phyloP scores from a whole-genome alignment of 2,329 filamentous ascomycete species.

The Fusarium concolor region DNA sequence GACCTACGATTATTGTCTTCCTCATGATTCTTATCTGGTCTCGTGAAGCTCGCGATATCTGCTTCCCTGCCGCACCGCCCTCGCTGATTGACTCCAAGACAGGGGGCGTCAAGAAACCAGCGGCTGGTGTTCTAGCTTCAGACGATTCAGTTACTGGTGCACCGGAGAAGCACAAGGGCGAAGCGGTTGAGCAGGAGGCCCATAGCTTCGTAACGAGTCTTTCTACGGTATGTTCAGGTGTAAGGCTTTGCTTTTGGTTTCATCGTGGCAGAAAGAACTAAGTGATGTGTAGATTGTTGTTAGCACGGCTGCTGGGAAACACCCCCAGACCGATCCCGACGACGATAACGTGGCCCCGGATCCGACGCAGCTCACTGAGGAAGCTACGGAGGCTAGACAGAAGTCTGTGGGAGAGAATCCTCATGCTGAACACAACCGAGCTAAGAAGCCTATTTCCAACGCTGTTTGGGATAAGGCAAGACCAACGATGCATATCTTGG shows the following conservation, averaged over 20 bases:
- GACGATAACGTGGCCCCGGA: conserved; percentile 67
- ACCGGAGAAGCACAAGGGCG: conserved; percentile 84
- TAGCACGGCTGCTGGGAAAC: conserved; percentile 80
- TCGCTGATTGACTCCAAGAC: conserved; percentile 76
- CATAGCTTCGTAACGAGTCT: conserved; percentile 83
- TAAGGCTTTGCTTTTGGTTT: conserved; percentile 33
- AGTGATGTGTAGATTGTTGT: conserved; percentile 67
- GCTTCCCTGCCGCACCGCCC: conserved; percentile 83
- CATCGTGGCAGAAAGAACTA: not conserved
- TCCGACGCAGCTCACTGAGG: conserved; percentile 52
- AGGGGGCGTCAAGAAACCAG: conserved; percentile 81
- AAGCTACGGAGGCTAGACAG: conserved; percentile 56
- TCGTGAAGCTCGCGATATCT: conserved; percentile 67
- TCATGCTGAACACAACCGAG: conserved; percentile 69
- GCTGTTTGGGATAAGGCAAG: conserved; percentile 82
- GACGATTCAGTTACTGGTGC: conserved; percentile 83
- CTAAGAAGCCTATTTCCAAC: conserved; percentile 80
- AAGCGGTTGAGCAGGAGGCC: conserved; percentile 85
- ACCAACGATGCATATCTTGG: conserved; percentile 72
- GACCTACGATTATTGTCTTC: conserved; percentile 69
- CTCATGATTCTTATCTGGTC: conserved; percentile 75
- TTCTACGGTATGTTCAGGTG: conserved; percentile 52
- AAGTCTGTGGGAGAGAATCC: conserved; percentile 61
- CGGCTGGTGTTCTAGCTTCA: conserved; percentile 79
- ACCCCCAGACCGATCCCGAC: conserved; percentile 73